Conservation (phyloP, 2,329 filamentous ascomycete genomes). For the Trichoderma koningii region DNA sequence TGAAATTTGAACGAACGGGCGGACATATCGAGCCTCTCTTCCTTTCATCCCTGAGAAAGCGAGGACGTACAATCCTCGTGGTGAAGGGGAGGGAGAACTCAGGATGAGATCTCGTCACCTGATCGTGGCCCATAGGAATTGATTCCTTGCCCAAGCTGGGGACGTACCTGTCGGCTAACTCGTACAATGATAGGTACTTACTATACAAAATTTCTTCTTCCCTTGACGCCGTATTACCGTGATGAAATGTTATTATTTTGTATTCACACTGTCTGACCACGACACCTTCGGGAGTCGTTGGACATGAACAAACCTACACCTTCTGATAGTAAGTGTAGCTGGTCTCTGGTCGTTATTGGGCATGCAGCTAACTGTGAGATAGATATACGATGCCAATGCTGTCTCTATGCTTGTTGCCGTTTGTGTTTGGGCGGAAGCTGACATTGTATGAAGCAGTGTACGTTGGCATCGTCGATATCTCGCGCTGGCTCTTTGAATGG, state of each 20-base stretch:
- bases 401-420: neutral
- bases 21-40: slow-evolving; percentile 62
- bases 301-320: slow-evolving; percentile 57
- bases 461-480: neutral
- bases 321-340: slow-evolving; percentile 52
- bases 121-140: slow-evolving; percentile 47
- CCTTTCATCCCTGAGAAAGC: slow-evolving; percentile 52
- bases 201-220: slow-evolving; percentile 33
- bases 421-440: slow-evolving; percentile 8
- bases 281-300: slow-evolving; percentile 41
- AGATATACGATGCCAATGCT: slow-evolving; percentile 13
- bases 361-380: neutral
- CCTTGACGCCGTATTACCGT: slow-evolving; percentile 35
- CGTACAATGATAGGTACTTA: slow-evolving; percentile 41
- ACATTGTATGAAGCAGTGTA: slow-evolving; percentile 5
- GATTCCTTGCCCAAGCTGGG: slow-evolving; percentile 36
- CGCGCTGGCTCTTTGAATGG: neutral
- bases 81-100: slow-evolving; percentile 54
- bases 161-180: slow-evolving; percentile 38
- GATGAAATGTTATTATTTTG: slow-evolving; percentile 50
- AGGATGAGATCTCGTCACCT: slow-evolving; percentile 69
- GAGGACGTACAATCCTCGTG: slow-evolving; percentile 65
- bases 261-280: slow-evolving; percentile 64
- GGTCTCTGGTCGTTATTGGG: neutral
- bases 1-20: slow-evolving; percentile 70